Conservation (phyloP, 441 rosid species). For the Mallotus repandus region DNA sequence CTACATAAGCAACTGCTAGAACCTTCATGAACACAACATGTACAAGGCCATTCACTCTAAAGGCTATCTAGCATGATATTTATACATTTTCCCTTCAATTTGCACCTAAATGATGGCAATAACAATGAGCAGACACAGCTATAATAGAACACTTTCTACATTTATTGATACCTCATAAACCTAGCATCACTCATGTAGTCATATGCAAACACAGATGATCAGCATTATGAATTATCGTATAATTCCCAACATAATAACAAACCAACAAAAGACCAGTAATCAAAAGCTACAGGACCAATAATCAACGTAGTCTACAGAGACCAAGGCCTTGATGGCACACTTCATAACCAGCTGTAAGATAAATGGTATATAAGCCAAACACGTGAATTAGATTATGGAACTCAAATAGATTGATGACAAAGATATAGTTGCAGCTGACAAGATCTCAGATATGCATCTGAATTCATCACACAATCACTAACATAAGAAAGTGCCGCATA, state of each 20-base stretch:
- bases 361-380: background rate
- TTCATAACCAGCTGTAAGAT: background rate
- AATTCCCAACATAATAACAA: background rate
- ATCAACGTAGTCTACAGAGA: background rate
- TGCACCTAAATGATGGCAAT: background rate
- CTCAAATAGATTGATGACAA: background rate
- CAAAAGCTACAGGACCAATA: background rate
- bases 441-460: slow-evolving; percentile 5
- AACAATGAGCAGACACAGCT: background rate
- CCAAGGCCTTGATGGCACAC: background rate
- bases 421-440: background rate
- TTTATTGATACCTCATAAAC: background rate
- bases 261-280: no score
- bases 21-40: background rate
- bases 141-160: background rate
- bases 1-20: background rate
- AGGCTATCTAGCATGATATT: background rate
- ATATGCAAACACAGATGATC: background rate
- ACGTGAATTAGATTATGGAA: background rate
- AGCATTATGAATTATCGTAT: background rate
- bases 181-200: background rate
- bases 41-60: background rate
- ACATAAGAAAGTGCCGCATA: background rate
- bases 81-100: background rate
- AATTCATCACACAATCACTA: background rate